Base-by-base conservation (phyloP, 371 early-diverging fungal species). In the Dinochytrium kinnereticum region DNA sequence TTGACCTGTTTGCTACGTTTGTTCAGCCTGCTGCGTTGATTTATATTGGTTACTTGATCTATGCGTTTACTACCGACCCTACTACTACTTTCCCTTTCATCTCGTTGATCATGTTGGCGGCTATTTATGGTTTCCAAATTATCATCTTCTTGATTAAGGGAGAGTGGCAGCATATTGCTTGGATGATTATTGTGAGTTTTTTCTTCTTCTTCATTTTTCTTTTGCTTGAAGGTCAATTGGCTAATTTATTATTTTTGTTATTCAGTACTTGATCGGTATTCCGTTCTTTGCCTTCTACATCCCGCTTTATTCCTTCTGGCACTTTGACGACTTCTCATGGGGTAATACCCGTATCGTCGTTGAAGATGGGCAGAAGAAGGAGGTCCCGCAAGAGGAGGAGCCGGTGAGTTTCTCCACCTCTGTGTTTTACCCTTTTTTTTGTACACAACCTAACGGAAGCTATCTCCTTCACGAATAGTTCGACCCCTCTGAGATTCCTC, bases 281-380 rank as follows among this genome's bases (percentile, higher is more conserved):
- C 88, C 87, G 17, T 59, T 86, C 71, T 88, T 80, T 61, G 73
- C 75, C 38, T 76, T 83, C 49, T 82, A 76, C 67, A 75, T 87
- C 55, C 88, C 87, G 19, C 31, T 88, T 36, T 88, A 87, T 69
- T 59, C 85, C 5, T 96, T 94, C 93, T 96, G 96, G 96, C 95
- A 96, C 84, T 95, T 97, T 85, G 97, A 98, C 79, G 97, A 97
- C 78, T 96, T 97, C 80, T 94, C 95, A 0, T 98, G 98, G 98
- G 99, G 99, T 81, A 95, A 96, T 79, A 98, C 98, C 19, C 93
- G 98, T 78, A 79, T 92, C 39, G 94, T 94, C 0, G 83, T 91
- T 2, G 95, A 91, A 59, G 92, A 90, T 24, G 90, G 90, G 24
- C 91, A 91, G 33, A 89, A 91, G 75, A 92, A 93, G 84, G 76